These are phyloP conservation scores for Lodderomyces orthopsilosis DNA, from an alignment of 1,139 yeast genomes.

Conservation along the genomic window DNA sequence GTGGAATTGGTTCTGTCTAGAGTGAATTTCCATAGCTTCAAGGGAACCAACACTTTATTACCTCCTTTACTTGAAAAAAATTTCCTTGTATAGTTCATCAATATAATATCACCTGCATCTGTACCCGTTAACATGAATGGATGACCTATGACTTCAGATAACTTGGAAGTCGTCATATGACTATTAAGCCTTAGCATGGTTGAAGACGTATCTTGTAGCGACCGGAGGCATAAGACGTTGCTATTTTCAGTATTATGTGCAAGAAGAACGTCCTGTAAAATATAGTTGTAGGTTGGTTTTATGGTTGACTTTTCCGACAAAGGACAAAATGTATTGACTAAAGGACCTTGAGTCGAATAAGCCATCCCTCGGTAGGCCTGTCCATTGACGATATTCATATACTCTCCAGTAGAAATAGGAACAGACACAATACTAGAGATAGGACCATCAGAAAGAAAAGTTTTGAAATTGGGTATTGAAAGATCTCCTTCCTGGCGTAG, in stretches of 20 bases:
- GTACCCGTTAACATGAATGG: constrained; percentile 64
- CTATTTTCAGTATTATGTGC: constrained; percentile 30
- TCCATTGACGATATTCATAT: constrained; percentile 42
- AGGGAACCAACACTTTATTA: constrained; percentile 30
- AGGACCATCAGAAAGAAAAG: constrained; percentile 49
- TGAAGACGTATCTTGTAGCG: constrained; percentile 36
- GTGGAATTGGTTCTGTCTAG: constrained; percentile 11
- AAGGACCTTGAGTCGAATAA: constrained; percentile 41
- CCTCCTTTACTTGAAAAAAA: constrained; percentile 32
- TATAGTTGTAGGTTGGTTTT: constrained; percentile 28
- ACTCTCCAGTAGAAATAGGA: constrained; percentile 27
- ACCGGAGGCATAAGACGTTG: constrained; percentile 28
- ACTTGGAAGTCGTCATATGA: constrained; percentile 25
- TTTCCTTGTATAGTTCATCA: constrained; percentile 38
- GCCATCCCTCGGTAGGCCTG: constrained; percentile 46
- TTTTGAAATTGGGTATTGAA: constrained; percentile 45
- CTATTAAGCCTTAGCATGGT: constrained; percentile 32
- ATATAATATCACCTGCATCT: constrained; percentile 53
- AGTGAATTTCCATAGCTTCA: constrained; percentile 35
- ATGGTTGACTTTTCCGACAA: constrained; percentile 20
- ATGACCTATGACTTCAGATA: constrained; percentile 45
- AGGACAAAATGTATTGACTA: constrained; percentile 28
- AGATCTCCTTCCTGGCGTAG: constrained; percentile 13
- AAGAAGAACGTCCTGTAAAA: constrained; percentile 24
- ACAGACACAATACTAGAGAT: constrained; percentile 35